Base-by-base conservation (phyloP, 179 eudicot species). In the Patellifolia procumbens region DNA sequence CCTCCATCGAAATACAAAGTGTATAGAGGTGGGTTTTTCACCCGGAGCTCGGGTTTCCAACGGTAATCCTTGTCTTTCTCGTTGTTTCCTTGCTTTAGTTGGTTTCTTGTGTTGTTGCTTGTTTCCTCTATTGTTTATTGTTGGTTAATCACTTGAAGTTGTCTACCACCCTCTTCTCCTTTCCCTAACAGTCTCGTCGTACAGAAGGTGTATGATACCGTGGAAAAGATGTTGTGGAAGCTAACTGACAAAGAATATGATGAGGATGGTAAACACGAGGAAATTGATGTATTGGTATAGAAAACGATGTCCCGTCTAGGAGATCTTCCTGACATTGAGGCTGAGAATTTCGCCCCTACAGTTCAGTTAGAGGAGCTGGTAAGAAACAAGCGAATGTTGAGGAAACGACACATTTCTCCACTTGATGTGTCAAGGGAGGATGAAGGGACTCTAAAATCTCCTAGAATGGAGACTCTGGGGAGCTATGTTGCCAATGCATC, bases 171-270 rank as follows among this genome's bases (percentile, higher is more conserved):
- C n/a, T n/a, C n/a, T n/a, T n/a, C n/a, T n/a, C n/a, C n/a, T n/a
- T n/a, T n/a, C n/a, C n/a, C n/a, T n/a, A n/a, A n/a, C n/a, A n/a
- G 98, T 37, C 93, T 96, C n/a, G n/a, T 96, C 61, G 98, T 96
- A 34, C 97, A 93, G 53, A 91, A 86, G 85, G 99, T 96, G 20
- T 96, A 96, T 73, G 97, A 93, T 78, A 93, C 98, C n/a, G 96
- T 88, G 68, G 87, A 84, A 76, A 87, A 80, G 86, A 88, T 84
- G 79, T 83, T 96, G 37, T 91, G 91, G 82, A 89, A 90, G 86
- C 87, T 96, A 51, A 93, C 98, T 49, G 99, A 96, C 78, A 93
- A 96, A 80, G 99, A 93, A 65, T 93, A 96, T n/a, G n/a, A n/a
- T 52, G 97, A 96, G 83, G 96, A 91, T 55, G 86, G 75, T 79